A percentile compares a stretch with the other conserved stretches of the same genome.
Evolutionary conservation across 1,284 basidiomycete species (phyloP).

Genomic region (Bjerkandera adusta): DNA sequence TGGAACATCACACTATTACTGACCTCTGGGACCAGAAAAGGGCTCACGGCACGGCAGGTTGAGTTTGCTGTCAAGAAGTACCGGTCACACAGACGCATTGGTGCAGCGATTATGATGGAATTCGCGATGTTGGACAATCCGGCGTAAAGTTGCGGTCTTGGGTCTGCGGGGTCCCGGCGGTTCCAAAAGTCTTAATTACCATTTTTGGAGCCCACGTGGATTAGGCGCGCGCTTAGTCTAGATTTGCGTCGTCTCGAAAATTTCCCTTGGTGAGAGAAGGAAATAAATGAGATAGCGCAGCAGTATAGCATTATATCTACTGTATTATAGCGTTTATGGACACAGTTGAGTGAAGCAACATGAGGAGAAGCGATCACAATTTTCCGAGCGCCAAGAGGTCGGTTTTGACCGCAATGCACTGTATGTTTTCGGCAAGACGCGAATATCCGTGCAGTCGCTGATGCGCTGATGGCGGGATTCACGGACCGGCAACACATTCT

Average conservation of each 20-base stretch:
- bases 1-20: background rate
- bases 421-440: too few relatives aligned
- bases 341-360: background rate
- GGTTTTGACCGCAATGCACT: constrained; percentile 1
- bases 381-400: background rate
- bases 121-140: background rate
- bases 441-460: too few relatives aligned
- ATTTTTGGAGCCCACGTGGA: background rate
- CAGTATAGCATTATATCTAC: background rate
- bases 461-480: too few relatives aligned
- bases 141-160: background rate
- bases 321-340: background rate
- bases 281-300: background rate
- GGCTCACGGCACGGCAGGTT: background rate
- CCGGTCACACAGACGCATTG: background rate
- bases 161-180: constrained; percentile 2
- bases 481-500: too few relatives aligned
- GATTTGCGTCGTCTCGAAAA: too few relatives aligned
- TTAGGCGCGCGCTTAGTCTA: background rate
- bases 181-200: background rate
- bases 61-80: constrained; percentile 6
- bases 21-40: background rate
- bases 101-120: background rate
- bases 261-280: too few relatives aligned
- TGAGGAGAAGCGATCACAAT: too few relatives aligned